Evolutionary conservation across 1,139 yeast species (phyloP).

Genomic region (Hemisphaericaspora subhashii): DNA sequence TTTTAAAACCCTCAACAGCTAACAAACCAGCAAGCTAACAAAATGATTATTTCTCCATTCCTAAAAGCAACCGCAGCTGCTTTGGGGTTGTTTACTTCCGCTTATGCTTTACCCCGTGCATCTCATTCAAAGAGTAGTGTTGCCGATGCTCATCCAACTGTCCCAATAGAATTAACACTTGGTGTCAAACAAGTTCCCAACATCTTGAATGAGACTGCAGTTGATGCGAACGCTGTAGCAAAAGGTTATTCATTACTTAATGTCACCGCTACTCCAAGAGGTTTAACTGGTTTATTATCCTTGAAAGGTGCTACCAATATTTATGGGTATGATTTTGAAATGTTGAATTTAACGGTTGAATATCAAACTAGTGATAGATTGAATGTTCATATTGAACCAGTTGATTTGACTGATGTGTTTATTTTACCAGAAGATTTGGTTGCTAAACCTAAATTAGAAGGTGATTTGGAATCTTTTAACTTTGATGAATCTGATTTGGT

Average conservation of each 20-base stretch:
- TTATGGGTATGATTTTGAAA: conserved; percentile 30
- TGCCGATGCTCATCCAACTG: conserved; percentile 13
- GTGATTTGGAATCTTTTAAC: conserved; percentile 10
- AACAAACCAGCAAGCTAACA: not conserved
- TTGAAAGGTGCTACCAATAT: conserved; percentile 26
- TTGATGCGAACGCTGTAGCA: conserved; percentile 28
- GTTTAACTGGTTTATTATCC: conserved; percentile 23
- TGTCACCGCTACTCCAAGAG: conserved; percentile 17
- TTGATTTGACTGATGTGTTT: conserved; percentile 24
- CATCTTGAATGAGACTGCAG: conserved; percentile 23
- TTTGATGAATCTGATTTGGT: conserved; percentile 20
- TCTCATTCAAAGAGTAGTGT: conserved; percentile 4
- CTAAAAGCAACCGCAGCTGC: conserved; percentile 2
- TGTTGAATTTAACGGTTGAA: conserved; percentile 26
- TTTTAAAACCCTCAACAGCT: not conserved
- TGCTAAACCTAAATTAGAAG: conserved; percentile 19
- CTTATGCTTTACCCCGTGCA: conserved; percentile 6
- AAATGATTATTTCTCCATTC: conserved; percentile 2
- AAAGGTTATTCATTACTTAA: conserved; percentile 24
- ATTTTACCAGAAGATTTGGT: conserved; percentile 25
- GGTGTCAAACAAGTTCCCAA: conserved; percentile 29
- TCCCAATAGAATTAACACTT: conserved; percentile 17
- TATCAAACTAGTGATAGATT: conserved; percentile 26
- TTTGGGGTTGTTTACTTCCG: conserved; percentile 6
- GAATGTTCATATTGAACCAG: conserved; percentile 27